Percentiles rank a stretch among this genome's conserved stretches.
These are phyloP conservation scores for Rhexocercosporidium sp. DNA, from an alignment of 2,329 filamentous ascomycete genomes.

Conservation along the genomic window DNA sequence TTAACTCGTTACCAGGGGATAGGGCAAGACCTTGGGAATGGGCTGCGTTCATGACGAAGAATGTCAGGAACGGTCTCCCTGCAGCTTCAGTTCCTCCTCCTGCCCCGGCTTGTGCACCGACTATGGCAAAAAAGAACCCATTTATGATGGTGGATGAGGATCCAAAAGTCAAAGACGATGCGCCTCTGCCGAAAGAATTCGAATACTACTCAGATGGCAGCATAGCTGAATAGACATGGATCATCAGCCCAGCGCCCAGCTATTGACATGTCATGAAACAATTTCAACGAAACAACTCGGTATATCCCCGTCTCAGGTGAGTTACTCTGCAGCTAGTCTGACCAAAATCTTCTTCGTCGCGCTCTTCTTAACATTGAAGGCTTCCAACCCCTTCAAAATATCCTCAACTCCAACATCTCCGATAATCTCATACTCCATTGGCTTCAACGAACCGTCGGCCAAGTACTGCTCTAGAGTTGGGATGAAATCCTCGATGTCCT, in stretches of 20 bases:
- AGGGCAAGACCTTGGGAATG: conserved; percentile 73
- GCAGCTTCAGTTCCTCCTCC: conserved; percentile 1
- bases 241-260: background rate
- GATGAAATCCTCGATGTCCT: conserved; percentile 29
- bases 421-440: conserved; percentile 34
- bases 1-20: conserved; percentile 76
- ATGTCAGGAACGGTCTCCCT: conserved; percentile 24
- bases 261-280: background rate
- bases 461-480: conserved; percentile 29
- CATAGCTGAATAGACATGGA: conserved; percentile 25
- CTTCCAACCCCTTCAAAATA: conserved; percentile 29
- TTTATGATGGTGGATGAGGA: conserved; percentile 31
- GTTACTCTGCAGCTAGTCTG: conserved; percentile 22
- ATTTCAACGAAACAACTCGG: no score
- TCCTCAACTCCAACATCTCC: conserved; percentile 29
- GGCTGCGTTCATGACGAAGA: conserved; percentile 65
- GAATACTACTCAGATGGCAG: conserved; percentile 38
- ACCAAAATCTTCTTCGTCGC: conserved; percentile 33
- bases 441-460: conserved; percentile 26
- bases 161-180: conserved; percentile 28
- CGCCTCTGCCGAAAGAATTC: conserved; percentile 35
- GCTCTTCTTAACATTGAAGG: conserved; percentile 26
- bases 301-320: background rate
- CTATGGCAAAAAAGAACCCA: conserved; percentile 15
- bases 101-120: conserved; percentile 1